These are phyloP conservation scores for Aspergillus sp. DNA, from an alignment of 2,329 filamentous ascomycete genomes.

Conservation along the genomic window DNA sequence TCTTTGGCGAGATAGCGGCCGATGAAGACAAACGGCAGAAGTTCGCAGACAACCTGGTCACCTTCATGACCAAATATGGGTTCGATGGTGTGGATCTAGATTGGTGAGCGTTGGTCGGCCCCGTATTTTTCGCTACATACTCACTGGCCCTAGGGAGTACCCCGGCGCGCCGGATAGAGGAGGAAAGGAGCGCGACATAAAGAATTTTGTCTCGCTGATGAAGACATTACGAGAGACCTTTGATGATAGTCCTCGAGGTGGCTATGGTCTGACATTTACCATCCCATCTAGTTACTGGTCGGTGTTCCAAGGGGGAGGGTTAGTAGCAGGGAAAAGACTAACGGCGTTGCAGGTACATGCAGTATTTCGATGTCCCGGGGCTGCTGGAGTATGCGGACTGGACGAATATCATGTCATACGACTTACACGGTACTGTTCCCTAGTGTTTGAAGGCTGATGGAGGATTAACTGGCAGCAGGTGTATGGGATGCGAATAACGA, in stretches of 20 bases:
- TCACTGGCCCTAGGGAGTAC: conserved; percentile 7
- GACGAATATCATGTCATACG: neutral
- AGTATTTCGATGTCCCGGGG: neutral
- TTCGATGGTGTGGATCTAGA: conserved; percentile 25
- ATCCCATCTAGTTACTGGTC: conserved; percentile 12
- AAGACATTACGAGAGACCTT: conserved; percentile 9
- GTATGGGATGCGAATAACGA: neutral
- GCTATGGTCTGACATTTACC: conserved; percentile 9
- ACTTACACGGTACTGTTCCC: neutral
- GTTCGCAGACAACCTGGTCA: conserved; percentile 15
- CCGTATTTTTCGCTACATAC: too few species aligned
- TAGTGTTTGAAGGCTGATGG: too few species aligned
- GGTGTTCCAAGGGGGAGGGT: too few species aligned
- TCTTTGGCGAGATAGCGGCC: conserved; percentile 16
- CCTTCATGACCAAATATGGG: conserved; percentile 15
- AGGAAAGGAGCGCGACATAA: conserved; percentile 3
- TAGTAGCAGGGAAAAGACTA: too few species aligned
- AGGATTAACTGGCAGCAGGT: neutral
- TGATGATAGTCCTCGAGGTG: neutral
- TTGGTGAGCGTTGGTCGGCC: conserved; percentile 1
- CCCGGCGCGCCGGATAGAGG: conserved; percentile 14
- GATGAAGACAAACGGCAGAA: conserved; percentile 3
- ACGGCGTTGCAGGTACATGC: neutral
- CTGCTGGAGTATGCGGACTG: neutral
- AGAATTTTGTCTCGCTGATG: conserved; percentile 13